phyloP scores from a whole-genome alignment of 306 rosid species.

The Parietaria judaica region DNA sequence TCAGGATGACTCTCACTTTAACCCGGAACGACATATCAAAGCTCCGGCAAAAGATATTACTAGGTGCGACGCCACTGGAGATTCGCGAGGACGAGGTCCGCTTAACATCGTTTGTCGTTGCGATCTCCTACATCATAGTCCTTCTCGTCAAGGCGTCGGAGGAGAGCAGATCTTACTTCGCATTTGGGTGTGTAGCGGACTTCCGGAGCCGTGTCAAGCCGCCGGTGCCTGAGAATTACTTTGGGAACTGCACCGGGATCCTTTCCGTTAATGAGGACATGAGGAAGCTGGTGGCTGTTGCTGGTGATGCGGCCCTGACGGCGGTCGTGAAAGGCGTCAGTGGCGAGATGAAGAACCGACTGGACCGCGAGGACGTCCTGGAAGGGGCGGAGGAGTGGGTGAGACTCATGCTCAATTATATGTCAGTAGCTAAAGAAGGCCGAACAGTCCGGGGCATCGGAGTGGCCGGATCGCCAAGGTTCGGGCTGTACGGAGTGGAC shows the following conservation, averaged over 20 bases:
- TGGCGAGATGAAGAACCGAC: constrained; percentile 1
- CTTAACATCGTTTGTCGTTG: constrained; percentile 27
- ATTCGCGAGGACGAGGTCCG: constrained; percentile 7
- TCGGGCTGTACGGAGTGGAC: constrained; percentile 32
- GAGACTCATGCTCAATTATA: neutral
- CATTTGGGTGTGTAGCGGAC: constrained; percentile 11
- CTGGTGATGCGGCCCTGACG: constrained; percentile 15
- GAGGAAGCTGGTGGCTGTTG: neutral
- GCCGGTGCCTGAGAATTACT: constrained; percentile 22
- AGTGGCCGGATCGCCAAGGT: constrained; percentile 39
- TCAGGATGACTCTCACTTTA: no score
- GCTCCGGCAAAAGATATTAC: neutral
- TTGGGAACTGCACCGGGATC: constrained; percentile 34
- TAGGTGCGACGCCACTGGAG: no score
- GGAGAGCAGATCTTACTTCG: neutral
- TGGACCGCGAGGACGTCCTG: constrained; percentile 13
- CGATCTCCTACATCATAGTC: constrained; percentile 23
- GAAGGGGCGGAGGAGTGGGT: constrained; percentile 13
- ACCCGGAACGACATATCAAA: neutral
- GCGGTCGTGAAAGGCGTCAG: constrained; percentile 11
- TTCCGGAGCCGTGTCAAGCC: constrained; percentile 26
- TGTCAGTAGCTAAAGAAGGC: no score
- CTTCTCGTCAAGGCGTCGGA: constrained; percentile 28
- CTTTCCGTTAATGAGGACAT: neutral
- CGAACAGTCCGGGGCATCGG: neutral